Percentiles rank a stretch among this genome's conserved stretches.
These are phyloP conservation scores for Agrocybe pediades DNA, from an alignment of 768 basidiomycete genomes.

Conservation along the genomic window DNA sequence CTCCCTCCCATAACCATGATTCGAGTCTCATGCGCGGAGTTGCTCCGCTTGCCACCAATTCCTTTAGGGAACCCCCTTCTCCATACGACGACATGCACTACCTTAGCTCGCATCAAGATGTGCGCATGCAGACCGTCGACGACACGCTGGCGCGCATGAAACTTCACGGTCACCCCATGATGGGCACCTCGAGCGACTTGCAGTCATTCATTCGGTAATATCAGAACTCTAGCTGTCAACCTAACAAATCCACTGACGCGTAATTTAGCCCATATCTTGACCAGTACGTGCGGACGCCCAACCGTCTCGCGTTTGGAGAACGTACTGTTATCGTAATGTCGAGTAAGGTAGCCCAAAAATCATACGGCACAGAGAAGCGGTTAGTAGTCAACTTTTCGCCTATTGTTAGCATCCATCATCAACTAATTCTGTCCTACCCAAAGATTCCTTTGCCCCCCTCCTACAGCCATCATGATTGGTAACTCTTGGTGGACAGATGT, in stretches of 20 bases:
- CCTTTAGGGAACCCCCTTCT: constrained; percentile 53
- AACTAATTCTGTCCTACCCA: constrained; percentile 7
- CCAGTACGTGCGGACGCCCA: constrained; percentile 81
- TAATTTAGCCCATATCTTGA: constrained; percentile 71
- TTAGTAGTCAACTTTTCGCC: constrained; percentile 28
- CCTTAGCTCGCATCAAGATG: constrained; percentile 55
- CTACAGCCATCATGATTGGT: constrained; percentile 92
- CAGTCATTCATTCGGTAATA: constrained; percentile 78
- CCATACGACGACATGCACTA: constrained; percentile 66
- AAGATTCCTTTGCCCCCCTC: constrained; percentile 91
- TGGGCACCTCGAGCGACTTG: constrained; percentile 69
- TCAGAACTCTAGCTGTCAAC: constrained; percentile 3
- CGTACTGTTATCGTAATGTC: constrained; percentile 96
- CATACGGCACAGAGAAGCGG: constrained; percentile 96
- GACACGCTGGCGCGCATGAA: constrained; percentile 67
- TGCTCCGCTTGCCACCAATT: constrained; percentile 69
- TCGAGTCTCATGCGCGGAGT: constrained; percentile 70
- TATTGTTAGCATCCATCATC: constrained; percentile 15
- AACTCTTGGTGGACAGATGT: constrained; percentile 94
- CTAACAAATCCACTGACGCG: constrained; percentile 19
- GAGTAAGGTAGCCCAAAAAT: constrained; percentile 97
- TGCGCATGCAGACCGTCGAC: constrained; percentile 66
- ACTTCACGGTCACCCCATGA: constrained; percentile 54
- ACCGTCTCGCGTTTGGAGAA: constrained; percentile 89
- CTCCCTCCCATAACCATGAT: constrained; percentile 48